Conservation (phyloP, 352 stramenopile species). For the Aphanomyces astaci region DNA sequence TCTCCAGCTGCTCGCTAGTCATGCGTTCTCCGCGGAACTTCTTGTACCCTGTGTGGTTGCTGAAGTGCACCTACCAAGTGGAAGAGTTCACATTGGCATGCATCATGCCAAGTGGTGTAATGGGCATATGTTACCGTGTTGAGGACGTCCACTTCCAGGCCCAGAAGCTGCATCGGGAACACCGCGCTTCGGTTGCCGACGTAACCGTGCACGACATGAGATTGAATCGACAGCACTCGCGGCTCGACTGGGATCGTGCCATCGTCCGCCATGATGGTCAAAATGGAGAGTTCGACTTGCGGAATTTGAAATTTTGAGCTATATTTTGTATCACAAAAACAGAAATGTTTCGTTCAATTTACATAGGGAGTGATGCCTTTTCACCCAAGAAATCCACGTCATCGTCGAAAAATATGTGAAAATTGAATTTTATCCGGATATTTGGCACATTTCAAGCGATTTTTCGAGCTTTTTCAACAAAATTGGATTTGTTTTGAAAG, state of each 20-base stretch:
- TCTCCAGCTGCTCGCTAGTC: constrained; percentile 60
- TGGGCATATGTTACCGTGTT: constrained; percentile 44
- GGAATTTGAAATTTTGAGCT: background rate
- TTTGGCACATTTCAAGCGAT: background rate
- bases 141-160: constrained; percentile 81
- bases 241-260: background rate
- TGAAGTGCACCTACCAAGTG: constrained; percentile 56
- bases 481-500: background rate
- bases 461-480: background rate
- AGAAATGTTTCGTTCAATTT: too few relatives aligned
- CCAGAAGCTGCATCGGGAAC: constrained; percentile 74
- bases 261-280: background rate
- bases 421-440: background rate
- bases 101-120: background rate
- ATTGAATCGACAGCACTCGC: constrained; percentile 79
- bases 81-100: too few relatives aligned
- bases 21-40: constrained; percentile 59
- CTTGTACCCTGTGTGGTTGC: constrained; percentile 78
- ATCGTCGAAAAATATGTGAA: too few relatives aligned
- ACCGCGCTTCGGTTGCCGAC: constrained; percentile 84
- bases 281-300: background rate
- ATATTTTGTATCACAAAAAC: background rate
- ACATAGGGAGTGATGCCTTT: too few relatives aligned
- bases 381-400: too few relatives aligned
- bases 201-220: constrained; percentile 80